Percentiles rank a stretch among this genome's conserved stretches.
Conservation (phyloP, 2,329 filamentous ascomycete species). For the Cytospora chrysosperma region DNA sequence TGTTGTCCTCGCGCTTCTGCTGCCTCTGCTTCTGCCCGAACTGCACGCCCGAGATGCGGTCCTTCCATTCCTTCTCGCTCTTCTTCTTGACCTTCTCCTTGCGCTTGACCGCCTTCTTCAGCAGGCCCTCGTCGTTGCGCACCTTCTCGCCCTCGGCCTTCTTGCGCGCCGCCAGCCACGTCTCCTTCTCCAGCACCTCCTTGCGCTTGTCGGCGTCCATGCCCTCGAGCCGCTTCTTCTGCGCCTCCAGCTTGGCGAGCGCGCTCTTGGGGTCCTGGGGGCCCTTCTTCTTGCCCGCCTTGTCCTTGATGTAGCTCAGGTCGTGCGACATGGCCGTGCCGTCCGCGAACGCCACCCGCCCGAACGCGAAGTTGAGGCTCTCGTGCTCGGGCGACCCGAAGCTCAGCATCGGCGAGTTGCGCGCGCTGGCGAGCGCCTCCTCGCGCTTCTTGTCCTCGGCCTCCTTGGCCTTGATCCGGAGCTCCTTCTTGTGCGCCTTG, state of each 20-base stretch:
- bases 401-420: slow-evolving; percentile 58
- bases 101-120: slow-evolving; percentile 94
- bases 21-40: slow-evolving; percentile 77
- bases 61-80: slow-evolving; percentile 85
- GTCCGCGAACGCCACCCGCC: slow-evolving; percentile 86
- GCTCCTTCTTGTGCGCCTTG: slow-evolving; percentile 84
- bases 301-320: slow-evolving; percentile 56
- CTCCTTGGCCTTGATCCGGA: slow-evolving; percentile 72
- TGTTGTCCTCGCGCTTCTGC: slow-evolving; percentile 78
- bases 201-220: slow-evolving; percentile 79
- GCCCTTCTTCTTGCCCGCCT: slow-evolving; percentile 66
- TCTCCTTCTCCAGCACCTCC: slow-evolving; percentile 89
- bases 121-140: slow-evolving; percentile 76
- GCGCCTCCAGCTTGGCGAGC: slow-evolving; percentile 81
- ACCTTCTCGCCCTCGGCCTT: slow-evolving; percentile 87
- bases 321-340: slow-evolving; percentile 76
- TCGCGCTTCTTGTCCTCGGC: slow-evolving; percentile 72
- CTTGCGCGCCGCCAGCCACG: slow-evolving; percentile 89
- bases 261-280: slow-evolving; percentile 83
- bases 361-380: slow-evolving; percentile 78
- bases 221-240: slow-evolving; percentile 73
- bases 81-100: slow-evolving; percentile 89
- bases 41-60: slow-evolving; percentile 68
- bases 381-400: slow-evolving; percentile 43
- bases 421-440: slow-evolving; percentile 58